Conservation (phyloP, 495 filamentous ascomycete genomes). For the Tetracladium setigerum region DNA sequence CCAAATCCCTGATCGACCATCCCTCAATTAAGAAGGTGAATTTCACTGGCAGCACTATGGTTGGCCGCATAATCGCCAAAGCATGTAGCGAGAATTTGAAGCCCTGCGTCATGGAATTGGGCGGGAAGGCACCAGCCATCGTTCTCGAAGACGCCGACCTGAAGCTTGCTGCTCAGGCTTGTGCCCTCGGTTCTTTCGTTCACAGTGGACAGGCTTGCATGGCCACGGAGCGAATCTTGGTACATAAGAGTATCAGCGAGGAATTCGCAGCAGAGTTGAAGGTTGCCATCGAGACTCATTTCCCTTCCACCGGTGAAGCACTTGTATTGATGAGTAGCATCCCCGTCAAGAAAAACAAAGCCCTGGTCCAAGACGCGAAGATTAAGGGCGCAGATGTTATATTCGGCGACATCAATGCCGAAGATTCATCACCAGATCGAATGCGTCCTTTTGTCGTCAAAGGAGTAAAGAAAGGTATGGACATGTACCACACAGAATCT, state of each 20-base stretch:
- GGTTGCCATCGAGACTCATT: slow-evolving; percentile 39
- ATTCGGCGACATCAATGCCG: slow-evolving; percentile 41
- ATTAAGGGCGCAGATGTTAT: slow-evolving; percentile 62
- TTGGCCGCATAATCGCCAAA: slow-evolving; percentile 50
- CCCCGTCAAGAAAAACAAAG: slow-evolving; percentile 60
- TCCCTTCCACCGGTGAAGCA: slow-evolving; percentile 36
- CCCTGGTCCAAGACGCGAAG: slow-evolving; percentile 57
- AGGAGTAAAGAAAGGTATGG: slow-evolving; percentile 71
- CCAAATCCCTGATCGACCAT: slow-evolving; percentile 46
- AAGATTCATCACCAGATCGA: slow-evolving; percentile 39
- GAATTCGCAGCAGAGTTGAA: slow-evolving; percentile 59
- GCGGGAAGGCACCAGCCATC: slow-evolving; percentile 59
- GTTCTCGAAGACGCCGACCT: slow-evolving; percentile 61
- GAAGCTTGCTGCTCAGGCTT: slow-evolving; percentile 44
- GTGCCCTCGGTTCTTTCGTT: slow-evolving; percentile 44
- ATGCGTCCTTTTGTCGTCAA: slow-evolving; percentile 69
- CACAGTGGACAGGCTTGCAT: slow-evolving; percentile 83
- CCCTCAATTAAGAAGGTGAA: slow-evolving; percentile 54
- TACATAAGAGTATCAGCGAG: slow-evolving; percentile 60
- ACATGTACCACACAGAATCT: slow-evolving; percentile 70
- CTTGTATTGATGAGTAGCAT: slow-evolving; percentile 53
- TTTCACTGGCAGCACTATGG: slow-evolving; percentile 56
- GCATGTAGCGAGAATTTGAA: slow-evolving; percentile 57
- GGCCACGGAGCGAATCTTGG: slow-evolving; percentile 81
- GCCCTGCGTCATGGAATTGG: slow-evolving; percentile 61